These are phyloP conservation scores for Myriosclerotinia duriaeana DNA, from an alignment of 2,329 filamentous ascomycete genomes.

Conservation along the genomic window DNA sequence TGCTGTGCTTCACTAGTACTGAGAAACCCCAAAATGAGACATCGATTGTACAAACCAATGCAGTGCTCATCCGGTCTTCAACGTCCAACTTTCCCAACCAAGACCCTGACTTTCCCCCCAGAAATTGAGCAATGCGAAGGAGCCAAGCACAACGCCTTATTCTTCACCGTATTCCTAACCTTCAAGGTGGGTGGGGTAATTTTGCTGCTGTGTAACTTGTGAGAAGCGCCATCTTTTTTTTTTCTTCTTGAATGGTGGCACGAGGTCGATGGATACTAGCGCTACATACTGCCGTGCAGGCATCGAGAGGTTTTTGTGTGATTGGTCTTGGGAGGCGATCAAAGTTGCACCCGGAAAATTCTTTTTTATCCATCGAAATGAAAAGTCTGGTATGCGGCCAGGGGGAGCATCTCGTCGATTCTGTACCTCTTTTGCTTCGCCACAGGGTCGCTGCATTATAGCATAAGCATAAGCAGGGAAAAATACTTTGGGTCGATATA, in stretches of 20 bases:
- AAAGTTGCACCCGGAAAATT: constrained; percentile 1
- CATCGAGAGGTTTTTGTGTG: constrained; percentile 3
- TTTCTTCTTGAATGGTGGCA: not conserved
- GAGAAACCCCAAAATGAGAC: constrained; percentile 17
- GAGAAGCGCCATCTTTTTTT: not conserved
- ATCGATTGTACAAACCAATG: constrained; percentile 14
- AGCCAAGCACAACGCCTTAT: constrained; percentile 12
- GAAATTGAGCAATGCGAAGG: not conserved
- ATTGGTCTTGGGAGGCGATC: not conserved
- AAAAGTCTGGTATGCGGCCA: constrained; percentile 1
- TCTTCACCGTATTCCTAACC: constrained; percentile 13
- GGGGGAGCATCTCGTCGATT: not conserved
- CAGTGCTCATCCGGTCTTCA: constrained; percentile 20
- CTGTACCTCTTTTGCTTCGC: not conserved
- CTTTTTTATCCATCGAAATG: constrained; percentile 4
- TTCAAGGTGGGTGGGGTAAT: constrained; percentile 13
- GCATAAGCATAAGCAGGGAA: constrained; percentile 13
- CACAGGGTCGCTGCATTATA: not conserved
- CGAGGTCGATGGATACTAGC: constrained; percentile 7
- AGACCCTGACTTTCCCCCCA: constrained; percentile 8
- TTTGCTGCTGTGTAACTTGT: constrained; percentile 12
- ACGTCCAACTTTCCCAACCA: constrained; percentile 10
- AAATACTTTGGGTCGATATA: not conserved
- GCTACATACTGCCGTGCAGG: constrained; percentile 11
- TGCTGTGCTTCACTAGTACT: constrained; percentile 21